Evolutionary conservation across 805 yeast genomes (phyloP), one percentile per base, ranked within the genome.

Genomic region (Cyberlindnera meyerae): DNA sequence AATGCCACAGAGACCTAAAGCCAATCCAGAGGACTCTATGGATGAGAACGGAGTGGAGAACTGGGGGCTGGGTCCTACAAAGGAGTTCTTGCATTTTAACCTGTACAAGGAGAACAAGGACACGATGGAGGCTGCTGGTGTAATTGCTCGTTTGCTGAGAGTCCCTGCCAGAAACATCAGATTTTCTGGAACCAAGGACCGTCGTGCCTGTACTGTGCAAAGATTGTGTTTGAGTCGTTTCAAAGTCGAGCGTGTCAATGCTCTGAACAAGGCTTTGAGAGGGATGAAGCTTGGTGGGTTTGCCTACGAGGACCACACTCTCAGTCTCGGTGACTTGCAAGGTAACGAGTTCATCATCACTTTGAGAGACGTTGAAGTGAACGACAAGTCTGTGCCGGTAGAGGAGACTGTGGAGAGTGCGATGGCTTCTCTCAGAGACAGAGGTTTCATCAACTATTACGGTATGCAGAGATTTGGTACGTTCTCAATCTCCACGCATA

Each of bases 401-500:
- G 74, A 73, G 27, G 63, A 66, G 11, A 63, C 69, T 4, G 65
- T 87, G 13, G 56, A 59, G 11, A 56, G 64, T 8, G 71, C 87
- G 18, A 68, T 89, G 46, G 55, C 65, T 5, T 71, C 86, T 0
- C 64, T 90, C 35, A 65, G 66, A 34, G 66, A 66, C 2, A 66
- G 71, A 20, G 99, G 99, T 0, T 93, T 86, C 53, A 82, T 93
- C 45, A 93, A 93, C 60, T 93, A 93, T 56, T 93, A 74, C 58
- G 99, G 99, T n/a, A 82, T 93, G 89, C 99, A 93, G 66, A 70
- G 99, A 54, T 93, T 93, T 58, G 99, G 99, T 20, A 89, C 98
- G 0, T 90, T 87, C 54, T 84, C 96, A 11, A 71, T 88, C 20
- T 86, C 97, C 3, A 89, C 98, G 0, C 97, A 93, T 60, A 73